These are phyloP conservation scores for Leccinum boreale DNA, from an alignment of 768 basidiomycete genomes.

Conservation along the genomic window DNA sequence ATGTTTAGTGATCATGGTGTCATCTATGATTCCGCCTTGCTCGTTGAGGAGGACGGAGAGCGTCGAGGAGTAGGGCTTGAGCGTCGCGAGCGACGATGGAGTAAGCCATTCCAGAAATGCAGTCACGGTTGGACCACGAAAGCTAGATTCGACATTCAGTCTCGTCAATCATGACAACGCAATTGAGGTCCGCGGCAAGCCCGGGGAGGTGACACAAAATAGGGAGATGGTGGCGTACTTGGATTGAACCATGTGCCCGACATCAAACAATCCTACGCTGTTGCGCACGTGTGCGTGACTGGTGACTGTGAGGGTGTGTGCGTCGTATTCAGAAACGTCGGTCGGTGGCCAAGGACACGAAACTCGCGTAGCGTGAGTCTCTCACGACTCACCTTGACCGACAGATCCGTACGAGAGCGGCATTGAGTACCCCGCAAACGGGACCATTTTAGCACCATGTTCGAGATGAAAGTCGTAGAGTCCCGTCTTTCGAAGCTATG, in stretches of 20 bases:
- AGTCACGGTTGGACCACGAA: slow-evolving; percentile 74
- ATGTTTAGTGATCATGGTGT: slow-evolving; percentile 89
- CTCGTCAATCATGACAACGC: background rate
- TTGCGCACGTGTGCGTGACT: slow-evolving; percentile 88
- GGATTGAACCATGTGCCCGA: slow-evolving; percentile 97
- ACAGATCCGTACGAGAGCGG: slow-evolving; percentile 81
- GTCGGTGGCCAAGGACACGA: slow-evolving; percentile 11
- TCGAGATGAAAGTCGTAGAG: slow-evolving; percentile 87
- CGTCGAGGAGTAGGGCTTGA: slow-evolving; percentile 74
- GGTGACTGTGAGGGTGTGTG: slow-evolving; percentile 51
- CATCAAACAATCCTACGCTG: slow-evolving; percentile 88
- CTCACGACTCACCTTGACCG: slow-evolving; percentile 61
- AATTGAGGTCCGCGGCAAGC: background rate
- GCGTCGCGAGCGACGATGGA: slow-evolving; percentile 71
- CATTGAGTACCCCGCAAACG: slow-evolving; percentile 96
- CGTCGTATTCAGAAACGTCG: background rate
- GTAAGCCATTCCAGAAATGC: slow-evolving; percentile 87
- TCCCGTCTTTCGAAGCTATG: slow-evolving; percentile 58
- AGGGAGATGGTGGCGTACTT: slow-evolving; percentile 49
- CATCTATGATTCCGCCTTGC: slow-evolving; percentile 92
- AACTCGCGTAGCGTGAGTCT: background rate
- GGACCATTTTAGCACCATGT: slow-evolving; percentile 89
- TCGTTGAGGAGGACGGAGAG: slow-evolving; percentile 89
- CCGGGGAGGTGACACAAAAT: background rate
- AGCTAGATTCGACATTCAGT: slow-evolving; percentile 47